A percentile compares a stretch with the other conserved stretches of the same genome.
Evolutionary conservation across 2,329 filamentous ascomycete species (phyloP).

Genomic region (Chaetomium strumarium): DNA sequence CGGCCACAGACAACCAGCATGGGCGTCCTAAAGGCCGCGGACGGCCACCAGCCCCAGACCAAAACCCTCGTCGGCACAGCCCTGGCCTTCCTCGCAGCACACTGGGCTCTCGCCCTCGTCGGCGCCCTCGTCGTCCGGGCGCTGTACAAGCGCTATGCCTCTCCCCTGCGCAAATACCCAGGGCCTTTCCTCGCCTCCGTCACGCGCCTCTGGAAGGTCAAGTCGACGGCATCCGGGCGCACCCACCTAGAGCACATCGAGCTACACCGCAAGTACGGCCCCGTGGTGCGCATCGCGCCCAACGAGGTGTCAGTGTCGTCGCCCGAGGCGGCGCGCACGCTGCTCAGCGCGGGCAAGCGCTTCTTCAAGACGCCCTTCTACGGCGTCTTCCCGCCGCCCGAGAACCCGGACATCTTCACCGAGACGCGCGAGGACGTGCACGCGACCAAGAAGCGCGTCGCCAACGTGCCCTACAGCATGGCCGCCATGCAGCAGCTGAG

Average conservation of each 20-base stretch:
- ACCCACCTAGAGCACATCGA: slow-evolving; percentile 40
- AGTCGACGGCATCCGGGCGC: slow-evolving; percentile 33
- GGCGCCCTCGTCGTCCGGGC: slow-evolving; percentile 26
- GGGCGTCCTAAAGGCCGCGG: slow-evolving; percentile 19
- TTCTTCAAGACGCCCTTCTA: slow-evolving; percentile 51
- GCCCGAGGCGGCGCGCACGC: slow-evolving; percentile 38
- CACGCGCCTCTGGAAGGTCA: slow-evolving; percentile 38
- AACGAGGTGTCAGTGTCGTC: slow-evolving; percentile 43
- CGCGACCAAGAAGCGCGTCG: slow-evolving; percentile 48
- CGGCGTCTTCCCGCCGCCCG: slow-evolving; percentile 48
- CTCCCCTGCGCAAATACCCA: slow-evolving; percentile 32
- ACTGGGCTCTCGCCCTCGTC: slow-evolving; percentile 29
- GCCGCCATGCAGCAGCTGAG: slow-evolving; percentile 46
- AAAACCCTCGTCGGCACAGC: slow-evolving; percentile 21
- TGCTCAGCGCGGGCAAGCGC: slow-evolving; percentile 45
- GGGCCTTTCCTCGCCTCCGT: slow-evolving; percentile 32
- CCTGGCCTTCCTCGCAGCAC: slow-evolving; percentile 22
- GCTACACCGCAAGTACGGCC: slow-evolving; percentile 41
- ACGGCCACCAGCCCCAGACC: slow-evolving; percentile 10
- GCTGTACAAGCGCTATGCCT: slow-evolving; percentile 30
- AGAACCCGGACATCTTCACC: slow-evolving; percentile 55
- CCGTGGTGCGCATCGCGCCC: slow-evolving; percentile 44
- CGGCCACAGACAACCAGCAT: slow-evolving; percentile 14
- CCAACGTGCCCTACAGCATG: slow-evolving; percentile 48
- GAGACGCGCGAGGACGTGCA: slow-evolving; percentile 50